A percentile compares a stretch with the other conserved stretches of the same genome.
phyloP scores from a whole-genome alignment of 2,329 filamentous ascomycete species.

The Penicillium corylophilum region DNA sequence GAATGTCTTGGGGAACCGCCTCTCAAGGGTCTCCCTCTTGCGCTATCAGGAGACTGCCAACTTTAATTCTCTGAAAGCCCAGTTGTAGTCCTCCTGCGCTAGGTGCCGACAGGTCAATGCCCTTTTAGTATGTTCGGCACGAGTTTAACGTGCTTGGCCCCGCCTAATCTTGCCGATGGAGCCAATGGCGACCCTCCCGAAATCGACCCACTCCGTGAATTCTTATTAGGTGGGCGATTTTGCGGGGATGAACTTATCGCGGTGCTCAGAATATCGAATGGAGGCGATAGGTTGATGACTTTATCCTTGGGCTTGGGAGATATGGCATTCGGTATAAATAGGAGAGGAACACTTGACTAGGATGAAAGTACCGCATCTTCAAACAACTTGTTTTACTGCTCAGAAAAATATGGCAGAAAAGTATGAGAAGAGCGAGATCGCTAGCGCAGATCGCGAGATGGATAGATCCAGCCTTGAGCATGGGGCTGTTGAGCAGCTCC shows the following conservation, averaged over 20 bases:
- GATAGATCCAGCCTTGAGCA: slow-evolving; percentile 9
- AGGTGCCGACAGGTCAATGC: neutral
- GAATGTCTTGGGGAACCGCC: neutral
- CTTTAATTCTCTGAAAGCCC: neutral
- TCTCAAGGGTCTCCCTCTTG: neutral
- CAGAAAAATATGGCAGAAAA: neutral
- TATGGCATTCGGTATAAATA: neutral
- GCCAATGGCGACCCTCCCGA: slow-evolving; percentile 12
- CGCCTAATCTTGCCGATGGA: slow-evolving; percentile 21
- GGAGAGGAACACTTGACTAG: neutral
- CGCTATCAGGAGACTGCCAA: slow-evolving; percentile 5
- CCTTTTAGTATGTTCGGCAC: neutral
- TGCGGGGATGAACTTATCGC: slow-evolving; percentile 11
- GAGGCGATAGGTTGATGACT: neutral
- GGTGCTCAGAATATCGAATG: neutral
- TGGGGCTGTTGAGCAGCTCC: slow-evolving; percentile 12
- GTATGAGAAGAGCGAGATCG: neutral
- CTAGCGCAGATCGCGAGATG: neutral
- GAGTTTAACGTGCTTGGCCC: slow-evolving; percentile 4
- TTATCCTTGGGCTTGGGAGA: neutral
- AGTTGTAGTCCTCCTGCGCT: neutral
- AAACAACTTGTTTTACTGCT: too few relatives aligned
- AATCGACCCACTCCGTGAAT: neutral
- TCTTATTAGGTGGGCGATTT: slow-evolving; percentile 7
- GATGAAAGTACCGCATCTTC: too few relatives aligned